Evolutionary conservation across 192 early-diverging fungal genomes (phyloP).

Genomic region (Mortierella hygrophila): DNA sequence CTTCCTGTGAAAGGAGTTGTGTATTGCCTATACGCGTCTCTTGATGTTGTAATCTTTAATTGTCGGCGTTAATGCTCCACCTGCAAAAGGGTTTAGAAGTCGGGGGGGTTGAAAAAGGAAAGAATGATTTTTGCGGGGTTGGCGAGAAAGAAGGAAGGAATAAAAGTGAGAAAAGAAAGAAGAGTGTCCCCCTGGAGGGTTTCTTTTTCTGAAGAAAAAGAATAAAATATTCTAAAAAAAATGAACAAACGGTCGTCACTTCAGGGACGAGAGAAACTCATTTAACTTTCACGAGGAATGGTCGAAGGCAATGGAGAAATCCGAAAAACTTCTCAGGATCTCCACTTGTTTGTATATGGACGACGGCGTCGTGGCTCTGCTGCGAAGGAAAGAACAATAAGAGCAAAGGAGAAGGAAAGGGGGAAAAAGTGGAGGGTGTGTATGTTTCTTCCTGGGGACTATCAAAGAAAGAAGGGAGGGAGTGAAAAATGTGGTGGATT

Average conservation of each 20-base stretch:
- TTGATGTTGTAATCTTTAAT: too few species aligned
- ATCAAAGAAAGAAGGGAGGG: neutral
- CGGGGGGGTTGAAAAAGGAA: too few species aligned
- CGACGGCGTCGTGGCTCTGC: neutral
- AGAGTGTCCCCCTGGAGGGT: neutral
- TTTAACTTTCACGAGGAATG: too few species aligned
- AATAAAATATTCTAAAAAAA: neutral
- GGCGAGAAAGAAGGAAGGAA: neutral
- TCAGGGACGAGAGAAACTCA: too few species aligned
- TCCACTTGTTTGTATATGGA: neutral
- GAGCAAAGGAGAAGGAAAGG: neutral
- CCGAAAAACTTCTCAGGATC: neutral
- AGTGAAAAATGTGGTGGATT: neutral
- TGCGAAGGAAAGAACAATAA: neutral
- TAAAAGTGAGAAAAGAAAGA: neutral
- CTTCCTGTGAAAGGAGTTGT: too few species aligned
- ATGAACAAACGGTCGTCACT: too few species aligned
- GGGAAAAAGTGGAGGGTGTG: neutral
- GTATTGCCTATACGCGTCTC: too few species aligned
- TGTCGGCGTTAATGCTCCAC: too few species aligned
- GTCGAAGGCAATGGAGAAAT: too few species aligned
- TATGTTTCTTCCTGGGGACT: neutral
- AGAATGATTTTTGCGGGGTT: neutral
- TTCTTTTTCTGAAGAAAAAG: neutral
- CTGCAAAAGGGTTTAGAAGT: too few species aligned